These are phyloP conservation scores for Sarocladium oryzae DNA, from an alignment of 2,329 filamentous ascomycete species.

Conservation along the genomic window DNA sequence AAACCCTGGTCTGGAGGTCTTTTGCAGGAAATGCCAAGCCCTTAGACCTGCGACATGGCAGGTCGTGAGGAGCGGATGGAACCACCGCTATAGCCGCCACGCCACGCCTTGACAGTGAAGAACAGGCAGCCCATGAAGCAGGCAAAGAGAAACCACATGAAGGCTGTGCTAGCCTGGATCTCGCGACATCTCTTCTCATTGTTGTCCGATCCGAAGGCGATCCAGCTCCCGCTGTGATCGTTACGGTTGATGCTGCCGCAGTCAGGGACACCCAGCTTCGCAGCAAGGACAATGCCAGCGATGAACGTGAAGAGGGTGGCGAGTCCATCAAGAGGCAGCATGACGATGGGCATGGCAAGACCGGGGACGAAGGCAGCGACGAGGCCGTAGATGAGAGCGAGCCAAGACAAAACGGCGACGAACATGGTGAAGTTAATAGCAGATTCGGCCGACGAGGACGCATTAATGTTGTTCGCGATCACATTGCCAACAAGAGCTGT, in stretches of 20 bases:
- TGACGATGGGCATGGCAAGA: conserved; percentile 44
- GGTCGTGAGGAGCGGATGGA: conserved; percentile 35
- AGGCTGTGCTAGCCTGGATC: conserved; percentile 66
- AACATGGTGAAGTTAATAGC: conserved; percentile 64
- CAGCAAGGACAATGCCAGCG: conserved; percentile 62
- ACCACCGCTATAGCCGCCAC: conserved; percentile 37
- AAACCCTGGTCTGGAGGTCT: too few relatives aligned
- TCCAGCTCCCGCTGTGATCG: conserved; percentile 38
- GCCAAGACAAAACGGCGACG: conserved; percentile 58
- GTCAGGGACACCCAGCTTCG: conserved; percentile 61
- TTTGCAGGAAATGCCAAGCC: neutral
- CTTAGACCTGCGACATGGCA: conserved; percentile 48
- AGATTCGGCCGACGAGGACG: conserved; percentile 33
- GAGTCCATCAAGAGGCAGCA: conserved; percentile 50
- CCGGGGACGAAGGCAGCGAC: conserved; percentile 46
- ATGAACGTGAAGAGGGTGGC: conserved; percentile 65
- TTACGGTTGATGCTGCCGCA: conserved; percentile 47
- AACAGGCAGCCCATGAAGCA: conserved; percentile 51
- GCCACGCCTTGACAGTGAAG: conserved; percentile 47
- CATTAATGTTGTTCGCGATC: conserved; percentile 43
- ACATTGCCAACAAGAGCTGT: conserved; percentile 54
- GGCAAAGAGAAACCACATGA: conserved; percentile 73
- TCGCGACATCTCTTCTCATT: conserved; percentile 61
- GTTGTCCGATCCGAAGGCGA: conserved; percentile 55
- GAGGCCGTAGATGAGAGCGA: conserved; percentile 58